Percentiles rank a stretch among this genome's conserved stretches.
These are phyloP conservation scores for Lobulomyces angularis DNA, from an alignment of 192 early-diverging fungal species.

Conservation along the genomic window DNA sequence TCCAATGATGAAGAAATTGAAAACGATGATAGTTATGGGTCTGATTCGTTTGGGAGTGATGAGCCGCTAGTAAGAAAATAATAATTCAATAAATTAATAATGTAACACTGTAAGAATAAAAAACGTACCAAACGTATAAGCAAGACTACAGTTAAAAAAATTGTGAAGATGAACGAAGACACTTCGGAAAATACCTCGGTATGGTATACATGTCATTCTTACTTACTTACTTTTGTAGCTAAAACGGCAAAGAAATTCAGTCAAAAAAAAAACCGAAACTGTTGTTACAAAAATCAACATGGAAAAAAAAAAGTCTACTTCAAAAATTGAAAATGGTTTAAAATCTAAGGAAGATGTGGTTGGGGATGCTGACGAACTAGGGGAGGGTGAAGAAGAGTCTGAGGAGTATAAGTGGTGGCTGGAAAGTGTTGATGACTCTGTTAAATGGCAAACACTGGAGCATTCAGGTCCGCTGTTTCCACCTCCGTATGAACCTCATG, in stretches of 20 bases:
- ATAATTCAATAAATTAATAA: too few species aligned
- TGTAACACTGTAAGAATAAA: too few species aligned
- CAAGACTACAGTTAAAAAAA: too few species aligned
- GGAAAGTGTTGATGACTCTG: conserved; percentile 9
- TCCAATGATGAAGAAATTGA: not conserved
- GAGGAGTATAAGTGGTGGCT: conserved; percentile 20
- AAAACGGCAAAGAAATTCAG: not conserved
- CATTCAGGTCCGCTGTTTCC: conserved; percentile 87
- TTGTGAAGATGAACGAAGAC: too few species aligned
- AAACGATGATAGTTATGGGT: not conserved
- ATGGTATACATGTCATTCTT: too few species aligned
- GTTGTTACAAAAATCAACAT: not conserved
- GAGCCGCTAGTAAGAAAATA: conserved; percentile 3
- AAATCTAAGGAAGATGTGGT: too few species aligned
- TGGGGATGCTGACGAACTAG: conserved; percentile 5
- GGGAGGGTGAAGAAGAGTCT: conserved; percentile 15
- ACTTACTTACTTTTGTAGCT: too few species aligned
- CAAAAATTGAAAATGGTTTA: not conserved
- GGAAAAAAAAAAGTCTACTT: not conserved
- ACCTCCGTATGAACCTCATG: conserved; percentile 80
- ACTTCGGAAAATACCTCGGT: too few species aligned
- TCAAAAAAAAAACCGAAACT: not conserved
- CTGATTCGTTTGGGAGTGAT: not conserved
- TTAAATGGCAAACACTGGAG: conserved; percentile 76
- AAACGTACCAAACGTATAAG: too few species aligned